Base-by-base conservation (phyloP, 768 basidiomycete species). In the Omphalotus guepiniiformis region DNA sequence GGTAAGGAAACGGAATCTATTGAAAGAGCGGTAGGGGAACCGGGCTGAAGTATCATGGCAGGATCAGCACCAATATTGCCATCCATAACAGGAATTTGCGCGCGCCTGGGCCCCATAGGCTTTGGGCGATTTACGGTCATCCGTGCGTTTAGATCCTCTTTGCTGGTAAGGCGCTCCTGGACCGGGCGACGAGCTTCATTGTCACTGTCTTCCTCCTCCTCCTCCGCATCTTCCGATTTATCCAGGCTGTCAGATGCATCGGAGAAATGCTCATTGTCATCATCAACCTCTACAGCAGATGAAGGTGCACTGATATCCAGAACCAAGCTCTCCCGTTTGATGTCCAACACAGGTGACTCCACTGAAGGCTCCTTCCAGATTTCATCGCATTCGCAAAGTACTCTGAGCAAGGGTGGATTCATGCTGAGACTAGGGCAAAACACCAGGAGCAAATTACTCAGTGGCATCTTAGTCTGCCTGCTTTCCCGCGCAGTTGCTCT, bases 381-480 rank as follows among this genome's bases (percentile, higher is more conserved):
- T 18, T 65, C 74, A 47, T 80, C 73, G 7, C 76, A 75, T 60
- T 92, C 88, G 55, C 88, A 88, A 2, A 93, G 63, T 25, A 83
- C 76, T 52, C 84, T 76, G 55, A 93, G 63, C 22, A 92, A 59
- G 1, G 82, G 73, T 13, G 88, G 87, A 48, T 71, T 87, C 80
- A 93, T 85, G 58, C 77, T 82, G 59, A 93, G 64, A 60, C 83
- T 91, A 6, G 93, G 94, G 52, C 88, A 93, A 60, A 97, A 83
- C 41, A 95, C 85, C 27, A 94, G 69, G 39, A 94, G 69, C 55
- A 97, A 64, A 58, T 96, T 96, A 62, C 85, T 85, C 54, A 96
- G 65, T 2, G 92, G 90, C 93, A 97, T 97, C 67, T 90, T 91
- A 28, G 92, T 97, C 56, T 81, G 78, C 53, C 75, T 76, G 57